phyloP scores from a whole-genome alignment of 1,284 basidiomycete genomes.

The Cryptococcus sp. region DNA sequence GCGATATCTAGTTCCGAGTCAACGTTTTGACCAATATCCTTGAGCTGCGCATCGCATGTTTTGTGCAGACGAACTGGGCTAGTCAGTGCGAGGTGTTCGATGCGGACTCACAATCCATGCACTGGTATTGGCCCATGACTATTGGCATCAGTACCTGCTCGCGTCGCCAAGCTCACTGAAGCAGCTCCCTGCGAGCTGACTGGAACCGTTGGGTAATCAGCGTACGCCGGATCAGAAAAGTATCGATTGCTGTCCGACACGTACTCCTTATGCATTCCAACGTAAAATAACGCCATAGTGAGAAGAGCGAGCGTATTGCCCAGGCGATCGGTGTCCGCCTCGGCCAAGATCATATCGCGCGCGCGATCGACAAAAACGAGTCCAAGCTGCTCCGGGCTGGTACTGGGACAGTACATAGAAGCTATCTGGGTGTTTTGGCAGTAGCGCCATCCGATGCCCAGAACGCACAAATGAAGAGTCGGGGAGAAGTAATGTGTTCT shows the following conservation, averaged over 20 bases:
- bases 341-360: constrained; percentile 17
- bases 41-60: constrained; percentile 23
- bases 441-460: constrained; percentile 28
- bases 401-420: constrained; percentile 19
- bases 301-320: constrained; percentile 22
- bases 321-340: constrained; percentile 15
- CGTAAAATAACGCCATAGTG: constrained; percentile 19
- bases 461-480: constrained; percentile 20
- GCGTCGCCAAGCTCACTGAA: not conserved
- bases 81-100: too few relatives aligned
- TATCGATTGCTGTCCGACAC: not conserved
- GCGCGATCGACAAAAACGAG: constrained; percentile 19
- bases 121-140: constrained; percentile 12
- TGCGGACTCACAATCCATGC: constrained; percentile 8
- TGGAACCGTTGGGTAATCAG: not conserved
- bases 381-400: constrained; percentile 9
- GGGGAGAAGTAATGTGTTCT: constrained; percentile 24
- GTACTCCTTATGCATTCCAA: constrained; percentile 21
- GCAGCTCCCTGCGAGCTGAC: constrained; percentile 5
- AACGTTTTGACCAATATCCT: constrained; percentile 15
- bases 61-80: constrained; percentile 21
- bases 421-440: constrained; percentile 10
- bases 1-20: constrained; percentile 24
- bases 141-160: too few relatives aligned
- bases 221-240: not conserved